Conservation (phyloP, 176 grass and related monocot species). For the Avena atlantica region DNA sequence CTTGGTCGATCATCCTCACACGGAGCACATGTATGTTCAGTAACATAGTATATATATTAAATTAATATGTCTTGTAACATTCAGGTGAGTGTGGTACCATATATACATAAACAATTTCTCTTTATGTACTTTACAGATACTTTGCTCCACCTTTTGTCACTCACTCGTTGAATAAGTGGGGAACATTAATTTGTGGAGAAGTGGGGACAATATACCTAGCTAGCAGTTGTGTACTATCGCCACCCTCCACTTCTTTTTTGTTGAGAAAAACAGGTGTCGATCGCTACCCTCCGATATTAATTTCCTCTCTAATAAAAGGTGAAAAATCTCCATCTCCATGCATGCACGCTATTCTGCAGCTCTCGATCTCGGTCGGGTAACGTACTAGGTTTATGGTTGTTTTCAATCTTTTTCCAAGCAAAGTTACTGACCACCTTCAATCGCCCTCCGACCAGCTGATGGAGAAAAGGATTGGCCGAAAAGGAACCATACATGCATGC, state of each 20-base stretch:
- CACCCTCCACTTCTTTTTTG: no score
- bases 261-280: no score
- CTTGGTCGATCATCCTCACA: no score
- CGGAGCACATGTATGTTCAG: background rate
- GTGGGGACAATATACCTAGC: background rate
- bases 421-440: background rate
- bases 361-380: no score
- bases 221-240: no score
- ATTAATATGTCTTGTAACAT: background rate
- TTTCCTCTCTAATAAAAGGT: no score
- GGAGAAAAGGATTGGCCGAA: slow-evolving; percentile 18
- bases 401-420: background rate
- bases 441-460: background rate
- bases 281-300: no score
- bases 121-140: background rate
- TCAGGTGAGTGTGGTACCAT: background rate
- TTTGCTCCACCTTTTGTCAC: background rate
- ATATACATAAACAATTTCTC: background rate
- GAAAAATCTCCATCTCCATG: background rate
- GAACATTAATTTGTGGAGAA: background rate
- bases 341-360: background rate
- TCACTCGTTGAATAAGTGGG: slow-evolving; percentile 1
- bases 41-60: background rate
- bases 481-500: background rate
- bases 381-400: background rate